phyloP scores from a whole-genome alignment of 2,329 filamentous ascomycete species.

The Cladophialophora carrionii region DNA sequence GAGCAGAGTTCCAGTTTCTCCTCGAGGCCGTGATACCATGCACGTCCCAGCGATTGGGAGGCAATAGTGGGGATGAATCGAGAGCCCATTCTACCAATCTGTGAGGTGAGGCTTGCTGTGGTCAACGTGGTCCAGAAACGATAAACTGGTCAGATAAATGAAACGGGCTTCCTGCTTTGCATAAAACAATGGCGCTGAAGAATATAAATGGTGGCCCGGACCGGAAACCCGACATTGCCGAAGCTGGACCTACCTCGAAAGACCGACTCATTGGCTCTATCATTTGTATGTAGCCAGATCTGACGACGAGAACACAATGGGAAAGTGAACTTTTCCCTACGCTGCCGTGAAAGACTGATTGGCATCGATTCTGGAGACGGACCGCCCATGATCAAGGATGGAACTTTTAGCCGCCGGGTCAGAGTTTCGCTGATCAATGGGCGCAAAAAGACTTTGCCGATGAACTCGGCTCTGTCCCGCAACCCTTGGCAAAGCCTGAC shows the following conservation, averaged over 20 bases:
- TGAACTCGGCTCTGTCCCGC: background rate
- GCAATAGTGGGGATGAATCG: slow-evolving; percentile 63
- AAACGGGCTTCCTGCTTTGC: background rate
- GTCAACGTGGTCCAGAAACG: background rate
- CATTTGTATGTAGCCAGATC: background rate
- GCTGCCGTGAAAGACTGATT: background rate
- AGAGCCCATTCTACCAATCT: slow-evolving; percentile 22
- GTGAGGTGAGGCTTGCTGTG: background rate
- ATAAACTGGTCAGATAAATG: background rate
- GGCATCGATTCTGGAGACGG: background rate
- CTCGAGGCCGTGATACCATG: slow-evolving; percentile 68
- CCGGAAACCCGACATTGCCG: background rate
- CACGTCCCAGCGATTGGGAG: slow-evolving; percentile 75
- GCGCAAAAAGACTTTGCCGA: background rate
- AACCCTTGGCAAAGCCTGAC: background rate
- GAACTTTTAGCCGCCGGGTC: background rate
- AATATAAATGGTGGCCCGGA: background rate
- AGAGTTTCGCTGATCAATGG: background rate
- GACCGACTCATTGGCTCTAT: background rate
- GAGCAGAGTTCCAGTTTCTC: slow-evolving; percentile 71
- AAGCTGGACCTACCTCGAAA: background rate
- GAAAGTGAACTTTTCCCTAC: too few relatives aligned
- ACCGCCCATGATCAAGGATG: background rate
- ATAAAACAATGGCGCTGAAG: background rate
- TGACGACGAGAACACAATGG: background rate